Conservation (phyloP, 2,329 filamentous ascomycete species). For the Blastomyces silverae region DNA sequence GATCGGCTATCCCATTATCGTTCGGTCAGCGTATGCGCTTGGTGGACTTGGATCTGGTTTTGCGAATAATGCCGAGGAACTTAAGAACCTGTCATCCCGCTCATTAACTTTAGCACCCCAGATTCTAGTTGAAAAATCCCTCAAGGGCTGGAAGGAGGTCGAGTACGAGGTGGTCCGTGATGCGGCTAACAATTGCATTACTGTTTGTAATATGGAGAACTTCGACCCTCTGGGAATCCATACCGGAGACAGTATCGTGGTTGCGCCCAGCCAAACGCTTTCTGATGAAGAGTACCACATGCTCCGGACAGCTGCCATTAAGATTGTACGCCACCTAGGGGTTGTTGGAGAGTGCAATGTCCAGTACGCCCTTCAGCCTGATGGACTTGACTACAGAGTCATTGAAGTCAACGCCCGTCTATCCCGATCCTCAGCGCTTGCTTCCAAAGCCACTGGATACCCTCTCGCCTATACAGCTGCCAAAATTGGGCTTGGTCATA, state of each 20-base stretch:
- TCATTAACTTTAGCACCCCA: conserved; percentile 91
- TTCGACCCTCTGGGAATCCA: conserved; percentile 97
- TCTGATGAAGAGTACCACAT: conserved; percentile 99
- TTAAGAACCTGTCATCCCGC: conserved; percentile 84
- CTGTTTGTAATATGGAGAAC: conserved; percentile 98
- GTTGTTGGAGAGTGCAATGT: conserved; percentile 99
- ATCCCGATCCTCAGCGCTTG: conserved; percentile 90
- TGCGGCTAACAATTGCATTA: conserved; percentile 97
- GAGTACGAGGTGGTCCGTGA: conserved; percentile 98
- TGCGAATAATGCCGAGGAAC: conserved; percentile 86
- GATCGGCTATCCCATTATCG: conserved; percentile 95
- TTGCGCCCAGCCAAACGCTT: conserved; percentile 91
- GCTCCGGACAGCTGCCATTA: conserved; percentile 94
- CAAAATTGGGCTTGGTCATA: conserved; percentile 96
- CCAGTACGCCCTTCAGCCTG: conserved; percentile 92
- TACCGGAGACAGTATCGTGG: conserved; percentile 97
- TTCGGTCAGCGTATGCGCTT: conserved; percentile 91
- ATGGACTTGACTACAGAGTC: conserved; percentile 94
- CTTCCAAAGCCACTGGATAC: conserved; percentile 97
- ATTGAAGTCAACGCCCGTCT: conserved; percentile 99
- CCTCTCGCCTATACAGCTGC: conserved; percentile 95
- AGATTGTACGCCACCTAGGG: conserved; percentile 93
- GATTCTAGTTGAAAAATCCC: conserved; percentile 94
- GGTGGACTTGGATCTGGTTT: conserved; percentile 96
- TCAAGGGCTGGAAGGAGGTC: conserved; percentile 99